A percentile compares a stretch with the other conserved stretches of the same genome.
Conservation (phyloP, 352 stramenopile genomes). For the Nothophytophthora sp. region DNA sequence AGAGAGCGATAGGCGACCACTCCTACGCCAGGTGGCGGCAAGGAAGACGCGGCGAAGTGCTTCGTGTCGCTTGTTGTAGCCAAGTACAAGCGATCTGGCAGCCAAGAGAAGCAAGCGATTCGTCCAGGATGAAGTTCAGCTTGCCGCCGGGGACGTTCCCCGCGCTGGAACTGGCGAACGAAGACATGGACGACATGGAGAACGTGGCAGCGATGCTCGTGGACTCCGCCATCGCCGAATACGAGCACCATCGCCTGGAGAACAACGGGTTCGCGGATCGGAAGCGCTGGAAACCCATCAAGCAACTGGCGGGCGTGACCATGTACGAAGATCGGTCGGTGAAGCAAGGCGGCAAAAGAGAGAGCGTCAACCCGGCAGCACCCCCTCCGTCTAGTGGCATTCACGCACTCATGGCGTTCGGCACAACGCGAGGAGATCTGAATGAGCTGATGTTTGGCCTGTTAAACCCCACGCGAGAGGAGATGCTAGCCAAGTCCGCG, state of each 20-base stretch:
- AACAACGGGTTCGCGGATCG: slow-evolving; percentile 14
- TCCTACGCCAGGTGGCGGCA: too few relatives aligned
- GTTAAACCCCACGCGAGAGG: slow-evolving; percentile 25
- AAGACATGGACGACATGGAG: slow-evolving; percentile 39
- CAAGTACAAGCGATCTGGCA: too few relatives aligned
- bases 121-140: slow-evolving; percentile 29
- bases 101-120: not conserved
- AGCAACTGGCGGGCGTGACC: slow-evolving; percentile 30
- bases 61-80: too few relatives aligned
- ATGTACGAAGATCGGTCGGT: slow-evolving; percentile 34
- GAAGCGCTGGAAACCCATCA: slow-evolving; percentile 35
- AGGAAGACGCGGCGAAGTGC: too few relatives aligned
- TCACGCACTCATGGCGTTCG: slow-evolving; percentile 31
- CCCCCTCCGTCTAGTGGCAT: slow-evolving; percentile 11
- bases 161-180: slow-evolving; percentile 35
- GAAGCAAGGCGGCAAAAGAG: slow-evolving; percentile 10
- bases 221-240: slow-evolving; percentile 30
- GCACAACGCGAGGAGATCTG: slow-evolving; percentile 37
- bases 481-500: slow-evolving; percentile 33
- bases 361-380: slow-evolving; percentile 4
- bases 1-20: too few relatives aligned
- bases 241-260: slow-evolving; percentile 19
- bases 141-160: slow-evolving; percentile 40
- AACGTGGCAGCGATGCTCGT: slow-evolving; percentile 34
- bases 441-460: slow-evolving; percentile 42